These are phyloP conservation scores for Amanita exitialis DNA, from an alignment of 768 basidiomycete species.

Conservation along the genomic window DNA sequence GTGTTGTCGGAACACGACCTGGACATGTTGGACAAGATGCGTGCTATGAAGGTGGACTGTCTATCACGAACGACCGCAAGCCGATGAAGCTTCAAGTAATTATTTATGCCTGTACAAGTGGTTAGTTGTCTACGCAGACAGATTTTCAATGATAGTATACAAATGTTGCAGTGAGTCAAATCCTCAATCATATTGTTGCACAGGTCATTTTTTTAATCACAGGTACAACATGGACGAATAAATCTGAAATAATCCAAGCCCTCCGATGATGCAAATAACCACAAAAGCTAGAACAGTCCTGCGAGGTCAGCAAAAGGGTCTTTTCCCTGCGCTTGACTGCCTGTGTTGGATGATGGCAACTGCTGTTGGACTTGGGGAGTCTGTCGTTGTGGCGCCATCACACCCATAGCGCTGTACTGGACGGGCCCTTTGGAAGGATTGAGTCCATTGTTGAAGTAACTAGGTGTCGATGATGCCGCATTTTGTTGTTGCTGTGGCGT, in stretches of 20 bases:
- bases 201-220: not conserved
- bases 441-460: constrained; percentile 19
- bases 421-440: constrained; percentile 13
- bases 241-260: not conserved
- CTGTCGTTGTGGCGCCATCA: constrained; percentile 5
- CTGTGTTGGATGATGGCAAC: constrained; percentile 2
- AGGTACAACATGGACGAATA: not conserved
- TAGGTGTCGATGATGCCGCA: constrained; percentile 15
- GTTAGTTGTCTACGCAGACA: too few relatives aligned
- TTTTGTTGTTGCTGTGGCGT: constrained; percentile 16
- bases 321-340: constrained; percentile 35
- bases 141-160: too few relatives aligned
- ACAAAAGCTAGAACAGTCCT: constrained; percentile 48
- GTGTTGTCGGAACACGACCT: too few relatives aligned
- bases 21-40: too few relatives aligned
- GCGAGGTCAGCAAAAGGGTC: constrained; percentile 83
- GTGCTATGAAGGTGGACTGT: not conserved
- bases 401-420: constrained; percentile 1
- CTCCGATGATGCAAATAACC: not conserved
- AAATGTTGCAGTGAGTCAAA: too few relatives aligned
- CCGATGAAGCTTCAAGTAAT: too few relatives aligned
- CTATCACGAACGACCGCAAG: too few relatives aligned
- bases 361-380: constrained; percentile 12
- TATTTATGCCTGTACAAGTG: too few relatives aligned
- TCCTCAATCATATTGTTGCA: not conserved